Evolutionary conservation across 2,329 filamentous ascomycete species (phyloP), one percentile per base, ranked within the genome.

Genomic region (Alternaria solani): DNA sequence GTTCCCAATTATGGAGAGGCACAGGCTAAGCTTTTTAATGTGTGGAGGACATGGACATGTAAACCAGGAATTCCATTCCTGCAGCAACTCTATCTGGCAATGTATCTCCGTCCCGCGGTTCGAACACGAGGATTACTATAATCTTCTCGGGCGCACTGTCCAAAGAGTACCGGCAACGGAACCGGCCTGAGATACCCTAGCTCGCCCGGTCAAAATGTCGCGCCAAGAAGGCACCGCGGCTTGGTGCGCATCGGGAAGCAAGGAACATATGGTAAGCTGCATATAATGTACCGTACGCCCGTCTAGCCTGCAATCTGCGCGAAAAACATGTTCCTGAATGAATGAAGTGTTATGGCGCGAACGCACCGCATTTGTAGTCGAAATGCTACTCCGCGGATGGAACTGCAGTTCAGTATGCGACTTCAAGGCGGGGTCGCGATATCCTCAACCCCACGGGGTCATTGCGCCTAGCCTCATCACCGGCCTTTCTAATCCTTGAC

Each of bases 391-490:
- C 32, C 20, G 36, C 47, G 16, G 42, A 25, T 34, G 30, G 25
- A 52, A 34, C 23, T 38, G 5, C 20, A 34, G 7, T 20, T 26
- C 49, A 14, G n/a, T 36, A 4, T n/a, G 55, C 39, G 23, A 36
- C 41, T 41, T 12, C 36, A 26, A 25, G 23, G 30, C 46, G 46
- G 46, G 47, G 30, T 44, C 32, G 32, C 54, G 18, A 25, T 51
- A 18, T 32, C 34, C 46, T 2, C 46, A 36, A 38, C 55, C 55
- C 48, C 41, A 25, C n/a, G 55, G 55, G 55, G 55, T 53, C 48
- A 57, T 53, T 32, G 55, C 55, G 48, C 43, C 49, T 53, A 26
- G 55, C 39, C 7, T 52, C 39, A 44, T 44, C 47, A 16, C 47
- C 30, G 34, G 39, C 28, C 30, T 52, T 20, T 38, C 48, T 28